These are phyloP conservation scores for Lasiosphaeris hirsuta DNA, from an alignment of 495 filamentous ascomycete species.

Conservation along the genomic window DNA sequence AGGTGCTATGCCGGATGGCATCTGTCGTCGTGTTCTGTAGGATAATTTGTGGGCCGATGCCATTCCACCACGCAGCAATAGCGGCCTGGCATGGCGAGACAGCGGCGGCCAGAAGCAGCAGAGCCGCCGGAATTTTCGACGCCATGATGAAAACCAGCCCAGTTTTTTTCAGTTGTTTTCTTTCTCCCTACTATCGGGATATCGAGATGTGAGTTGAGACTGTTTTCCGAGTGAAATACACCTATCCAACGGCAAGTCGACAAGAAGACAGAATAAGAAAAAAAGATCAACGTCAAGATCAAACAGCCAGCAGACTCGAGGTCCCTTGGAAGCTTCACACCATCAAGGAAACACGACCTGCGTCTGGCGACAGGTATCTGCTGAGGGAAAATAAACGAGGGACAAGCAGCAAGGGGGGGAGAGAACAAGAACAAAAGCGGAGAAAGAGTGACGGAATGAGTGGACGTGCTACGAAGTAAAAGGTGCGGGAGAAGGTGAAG, in stretches of 20 bases:
- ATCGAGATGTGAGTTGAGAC: neutral
- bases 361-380: neutral
- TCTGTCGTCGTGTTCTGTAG: slow-evolving; percentile 32
- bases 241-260: too few species aligned
- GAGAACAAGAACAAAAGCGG: neutral
- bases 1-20: slow-evolving; percentile 34
- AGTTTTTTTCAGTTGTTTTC: too few species aligned
- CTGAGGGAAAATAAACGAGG: neutral
- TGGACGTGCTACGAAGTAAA: neutral
- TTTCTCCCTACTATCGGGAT: too few species aligned
- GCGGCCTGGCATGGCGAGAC: slow-evolving; percentile 20
- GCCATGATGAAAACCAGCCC: slow-evolving; percentile 9
- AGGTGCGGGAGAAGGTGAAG: neutral
- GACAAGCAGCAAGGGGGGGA: neutral
- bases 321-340: neutral
- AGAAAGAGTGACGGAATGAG: neutral
- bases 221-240: too few species aligned
- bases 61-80: slow-evolving; percentile 34
- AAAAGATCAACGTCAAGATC: neutral
- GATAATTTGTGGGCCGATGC: slow-evolving; percentile 32
- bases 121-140: slow-evolving; percentile 8
- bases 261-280: neutral
- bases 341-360: neutral
- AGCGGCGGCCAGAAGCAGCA: slow-evolving; percentile 24
- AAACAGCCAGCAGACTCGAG: neutral